phyloP scores from a whole-genome alignment of 208 protist species.

The Trypanosoma platydactyli region DNA sequence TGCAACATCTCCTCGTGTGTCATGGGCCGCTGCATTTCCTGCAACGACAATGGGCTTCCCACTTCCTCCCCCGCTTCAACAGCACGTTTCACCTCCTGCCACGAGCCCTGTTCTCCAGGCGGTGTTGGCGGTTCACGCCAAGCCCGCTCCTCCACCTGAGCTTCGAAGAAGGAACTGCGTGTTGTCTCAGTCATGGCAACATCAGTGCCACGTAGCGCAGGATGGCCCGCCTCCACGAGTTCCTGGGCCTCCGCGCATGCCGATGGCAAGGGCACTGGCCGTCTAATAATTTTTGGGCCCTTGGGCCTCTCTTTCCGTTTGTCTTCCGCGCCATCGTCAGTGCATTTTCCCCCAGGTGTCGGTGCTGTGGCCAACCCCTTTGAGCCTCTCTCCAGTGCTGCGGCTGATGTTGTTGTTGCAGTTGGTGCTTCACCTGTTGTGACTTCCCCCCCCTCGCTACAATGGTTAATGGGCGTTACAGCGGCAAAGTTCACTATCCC shows the following conservation, averaged over 20 bases:
- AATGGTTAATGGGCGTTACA: conserved; percentile 27
- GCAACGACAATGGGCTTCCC: conserved; percentile 44
- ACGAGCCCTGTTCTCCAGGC: conserved; percentile 83
- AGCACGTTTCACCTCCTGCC: conserved; percentile 81
- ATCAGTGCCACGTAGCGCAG: conserved; percentile 56
- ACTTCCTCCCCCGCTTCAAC: conserved; percentile 71
- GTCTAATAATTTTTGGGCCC: conserved; percentile 72
- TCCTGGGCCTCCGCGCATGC: conserved; percentile 53
- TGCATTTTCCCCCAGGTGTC: not conserved
- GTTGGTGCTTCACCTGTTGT: conserved; percentile 4
- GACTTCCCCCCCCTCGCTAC: conserved; percentile 1
- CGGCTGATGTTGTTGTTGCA: not conserved
- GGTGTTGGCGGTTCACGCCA: conserved; percentile 87
- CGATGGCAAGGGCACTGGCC: conserved; percentile 64
- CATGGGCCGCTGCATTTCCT: conserved; percentile 70
- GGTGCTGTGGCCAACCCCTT: not conserved
- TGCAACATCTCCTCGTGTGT: conserved; percentile 74
- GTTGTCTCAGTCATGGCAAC: conserved; percentile 69
- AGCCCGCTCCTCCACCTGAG: conserved; percentile 83
- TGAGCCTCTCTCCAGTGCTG: not conserved
- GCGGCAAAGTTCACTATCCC: conserved; percentile 87
- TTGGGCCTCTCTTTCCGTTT: conserved; percentile 6
- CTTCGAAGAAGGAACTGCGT: conserved; percentile 71
- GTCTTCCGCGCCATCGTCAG: not conserved
- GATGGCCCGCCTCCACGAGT: conserved; percentile 80